Base-by-base conservation (phyloP, 2,329 filamentous ascomycete genomes). In the Monosporascus cannonballus region DNA sequence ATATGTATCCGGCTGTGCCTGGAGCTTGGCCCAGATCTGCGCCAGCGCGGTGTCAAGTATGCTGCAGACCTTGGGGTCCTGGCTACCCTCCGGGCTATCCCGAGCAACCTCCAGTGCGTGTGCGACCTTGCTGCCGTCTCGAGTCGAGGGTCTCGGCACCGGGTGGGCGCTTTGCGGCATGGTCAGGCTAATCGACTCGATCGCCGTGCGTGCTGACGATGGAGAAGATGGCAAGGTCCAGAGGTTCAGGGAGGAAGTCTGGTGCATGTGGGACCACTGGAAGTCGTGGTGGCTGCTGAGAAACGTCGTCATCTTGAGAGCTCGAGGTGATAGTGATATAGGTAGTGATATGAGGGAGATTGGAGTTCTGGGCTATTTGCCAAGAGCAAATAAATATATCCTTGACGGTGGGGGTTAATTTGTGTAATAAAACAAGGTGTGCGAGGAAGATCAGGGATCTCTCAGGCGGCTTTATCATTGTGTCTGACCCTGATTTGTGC, bases 71-170 rank as follows among this genome's bases (percentile, higher is more conserved):
- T 74, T 75, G 7, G 82, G 76, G 63, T 92, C 84, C 50, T 83
- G 73, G 17, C 76, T 74, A 53, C 83, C 86, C 55, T 86, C 84
- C 54, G 86, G 80, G 64, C 78, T 86, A 67, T 91, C 88, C 56
- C 89, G 82, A 15, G 88, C 90, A 54, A 88, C 80, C 63, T 92
- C 85, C 51, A 95, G 77, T 24, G 89, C 89, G 67, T 85, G 79
- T 56, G 81, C 76, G 52, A 90, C 81, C 11, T 73, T 74, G 51
- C 70, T 72, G 56, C 73, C 61, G 48, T 59, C 48, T 51, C 53
- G 14, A 51, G 47, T 20, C 50, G 50, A 20, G 20, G 51, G 49
- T 44, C 34, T 41, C 30, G 30, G 9, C 11, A 34, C 30, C 11
- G 39, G 37, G 50, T 18, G 44, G 50, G 49, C 36, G 49, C 49